These are phyloP conservation scores for Teunomyces tritomae DNA, from an alignment of 805 yeast species.

Conservation along the genomic window DNA sequence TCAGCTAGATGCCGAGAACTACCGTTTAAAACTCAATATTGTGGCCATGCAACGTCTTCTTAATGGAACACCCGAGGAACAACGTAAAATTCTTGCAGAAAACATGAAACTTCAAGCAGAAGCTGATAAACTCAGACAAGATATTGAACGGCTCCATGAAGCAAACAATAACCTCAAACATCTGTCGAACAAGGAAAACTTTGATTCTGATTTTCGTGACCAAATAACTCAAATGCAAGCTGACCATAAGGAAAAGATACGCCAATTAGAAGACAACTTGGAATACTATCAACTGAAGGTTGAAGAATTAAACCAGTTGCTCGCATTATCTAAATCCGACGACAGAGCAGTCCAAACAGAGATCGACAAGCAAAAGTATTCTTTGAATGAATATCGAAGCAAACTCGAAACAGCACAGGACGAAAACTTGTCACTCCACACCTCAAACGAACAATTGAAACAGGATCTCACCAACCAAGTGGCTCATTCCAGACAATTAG, in stretches of 20 bases:
- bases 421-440: background rate
- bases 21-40: slow-evolving; percentile 22
- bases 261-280: slow-evolving; percentile 1
- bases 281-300: slow-evolving; percentile 4
- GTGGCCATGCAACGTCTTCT: slow-evolving; percentile 22
- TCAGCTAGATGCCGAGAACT: slow-evolving; percentile 20
- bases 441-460: background rate
- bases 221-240: slow-evolving; percentile 1
- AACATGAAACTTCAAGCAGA: slow-evolving; percentile 15
- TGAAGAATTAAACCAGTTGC: slow-evolving; percentile 5
- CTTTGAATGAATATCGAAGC: background rate
- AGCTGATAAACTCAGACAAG: background rate
- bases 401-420: background rate
- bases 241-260: background rate
- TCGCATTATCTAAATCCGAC: slow-evolving; percentile 1
- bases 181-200: slow-evolving; percentile 8
- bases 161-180: slow-evolving; percentile 3
- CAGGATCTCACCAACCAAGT: background rate
- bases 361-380: background rate
- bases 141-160: background rate
- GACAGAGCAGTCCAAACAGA: slow-evolving; percentile 1
- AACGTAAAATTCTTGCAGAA: slow-evolving; percentile 17
- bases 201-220: background rate
- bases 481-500: background rate
- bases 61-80: slow-evolving; percentile 22